Conservation (phyloP, 1,139 yeast species). For the Lodderomyces theae region DNA sequence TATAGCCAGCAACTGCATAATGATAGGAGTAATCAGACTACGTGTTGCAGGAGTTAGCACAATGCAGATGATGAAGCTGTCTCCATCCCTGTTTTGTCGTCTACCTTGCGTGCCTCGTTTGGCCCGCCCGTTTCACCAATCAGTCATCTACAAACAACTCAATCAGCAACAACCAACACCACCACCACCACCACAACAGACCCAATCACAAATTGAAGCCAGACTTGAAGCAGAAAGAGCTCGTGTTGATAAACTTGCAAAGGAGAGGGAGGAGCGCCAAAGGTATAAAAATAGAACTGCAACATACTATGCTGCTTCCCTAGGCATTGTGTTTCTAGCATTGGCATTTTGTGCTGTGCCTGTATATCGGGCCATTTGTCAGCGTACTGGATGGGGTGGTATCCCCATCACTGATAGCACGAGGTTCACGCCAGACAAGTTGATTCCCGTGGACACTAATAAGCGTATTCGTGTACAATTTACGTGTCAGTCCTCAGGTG, state of each 20-base stretch:
- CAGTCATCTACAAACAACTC: slow-evolving; percentile 7
- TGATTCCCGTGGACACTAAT: slow-evolving; percentile 85
- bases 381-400: slow-evolving; percentile 96
- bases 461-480: slow-evolving; percentile 79
- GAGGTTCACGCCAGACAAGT: slow-evolving; percentile 80
- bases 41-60: not conserved
- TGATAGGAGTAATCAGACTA: slow-evolving; percentile 5
- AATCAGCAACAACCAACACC: slow-evolving; percentile 1
- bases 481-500: slow-evolving; percentile 88
- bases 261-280: slow-evolving; percentile 30
- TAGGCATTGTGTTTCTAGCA: slow-evolving; percentile 72
- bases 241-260: slow-evolving; percentile 16
- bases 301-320: slow-evolving; percentile 68
- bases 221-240: slow-evolving; percentile 17
- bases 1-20: not conserved
- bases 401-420: slow-evolving; percentile 83
- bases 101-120: not conserved
- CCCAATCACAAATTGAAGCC: not conserved
- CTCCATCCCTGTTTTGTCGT: not conserved
- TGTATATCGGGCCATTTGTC: slow-evolving; percentile 85
- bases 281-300: slow-evolving; percentile 47
- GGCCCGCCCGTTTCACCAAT: slow-evolving; percentile 2
- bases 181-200: slow-evolving; percentile 4
- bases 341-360: slow-evolving; percentile 92
- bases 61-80: not conserved